Conservation (phyloP, 2,329 filamentous ascomycete species). For the Immersiporthe knoxdaviesiana region DNA sequence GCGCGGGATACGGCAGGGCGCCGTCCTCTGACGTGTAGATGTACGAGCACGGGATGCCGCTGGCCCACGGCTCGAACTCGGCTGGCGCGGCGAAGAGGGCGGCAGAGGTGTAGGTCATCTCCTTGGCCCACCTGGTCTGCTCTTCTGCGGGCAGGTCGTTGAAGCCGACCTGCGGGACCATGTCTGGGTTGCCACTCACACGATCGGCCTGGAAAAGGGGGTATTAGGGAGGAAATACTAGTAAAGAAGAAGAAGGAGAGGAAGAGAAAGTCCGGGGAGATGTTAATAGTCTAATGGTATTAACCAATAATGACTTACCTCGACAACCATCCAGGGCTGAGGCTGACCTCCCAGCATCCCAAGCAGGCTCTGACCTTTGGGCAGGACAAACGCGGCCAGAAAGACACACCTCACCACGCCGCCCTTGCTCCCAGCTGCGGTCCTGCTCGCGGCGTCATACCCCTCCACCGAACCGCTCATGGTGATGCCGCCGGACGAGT, state of each 20-base stretch:
- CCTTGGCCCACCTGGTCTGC: slow-evolving; percentile 22
- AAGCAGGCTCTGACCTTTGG: slow-evolving; percentile 31
- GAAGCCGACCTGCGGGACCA: slow-evolving; percentile 29
- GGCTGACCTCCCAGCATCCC: slow-evolving; percentile 33
- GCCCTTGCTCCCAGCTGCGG: slow-evolving; percentile 38
- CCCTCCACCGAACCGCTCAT: slow-evolving; percentile 36
- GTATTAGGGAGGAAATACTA: not conserved
- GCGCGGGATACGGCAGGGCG: slow-evolving; percentile 25
- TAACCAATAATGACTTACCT: slow-evolving; percentile 7
- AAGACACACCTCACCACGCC: slow-evolving; percentile 40
- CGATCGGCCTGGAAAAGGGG: slow-evolving; percentile 18
- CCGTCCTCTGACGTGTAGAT: slow-evolving; percentile 30
- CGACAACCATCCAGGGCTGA: slow-evolving; percentile 34
- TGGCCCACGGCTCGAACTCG: slow-evolving; percentile 31
- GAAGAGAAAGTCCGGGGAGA: not conserved
- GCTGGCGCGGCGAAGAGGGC: slow-evolving; percentile 30
- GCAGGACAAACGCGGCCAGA: slow-evolving; percentile 34
- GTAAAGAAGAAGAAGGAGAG: not conserved
- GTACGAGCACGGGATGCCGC: slow-evolving; percentile 31
- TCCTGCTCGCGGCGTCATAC: slow-evolving; percentile 37
- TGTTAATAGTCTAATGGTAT: not conserved
- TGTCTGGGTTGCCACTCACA: slow-evolving; percentile 24
- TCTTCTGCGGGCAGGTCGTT: slow-evolving; percentile 29
- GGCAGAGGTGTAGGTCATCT: slow-evolving; percentile 29
- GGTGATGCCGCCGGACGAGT: slow-evolving; percentile 41